Evolutionary conservation across 768 basidiomycete genomes (phyloP), one percentile per base, ranked within the genome.

Genomic region (Cystobasidium ongulense): DNA sequence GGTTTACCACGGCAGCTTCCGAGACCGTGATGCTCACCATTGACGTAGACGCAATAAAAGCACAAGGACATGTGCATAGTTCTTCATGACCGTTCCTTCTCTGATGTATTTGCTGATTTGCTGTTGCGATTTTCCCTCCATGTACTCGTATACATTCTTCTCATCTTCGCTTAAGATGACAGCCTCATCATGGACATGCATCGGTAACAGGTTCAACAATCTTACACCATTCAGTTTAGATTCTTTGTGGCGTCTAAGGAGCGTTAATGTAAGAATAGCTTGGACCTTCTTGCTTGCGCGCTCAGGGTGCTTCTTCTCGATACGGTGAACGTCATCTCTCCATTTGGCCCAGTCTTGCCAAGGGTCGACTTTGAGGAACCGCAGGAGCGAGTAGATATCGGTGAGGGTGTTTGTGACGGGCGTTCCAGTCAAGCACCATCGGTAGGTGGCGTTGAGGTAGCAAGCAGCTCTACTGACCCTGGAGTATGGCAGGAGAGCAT

Each of bases 381-480:
- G 65, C 17, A 67, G 17, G 65, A 67, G 65, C 18, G 39, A 39
- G 31, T 67, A 67, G 7, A 67, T 33, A 33, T 67, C 65, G n/a
- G 38, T 52, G 23, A 67, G 50, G 10, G 38, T 50, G 50, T 90
- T 89, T 0, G 88, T 89, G 11, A 89, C 85, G 0, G 89, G 88
- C 0, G 89, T 89, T 39, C 89, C 88, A 63, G 73, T 77, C 65
- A 78, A 72, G 17, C 73, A 85, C 90, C 90, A 90, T 43, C 88
- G 84, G 78, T 87, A 85, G 21, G 77, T 82, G 0, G 86, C 76
- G 13, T 83, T 80, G 18, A 91, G 80, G 15, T 86, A 84, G 11
- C 84, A 84, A 17, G 87, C 85, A 1, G 86, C 85, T 21, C 85
- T 83, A 21, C 87, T 86, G 50, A 82, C 82, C 46, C 86, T n/a